Base-by-base conservation (phyloP, 2,329 filamentous ascomycete species). In the Penicillium nordicum region DNA sequence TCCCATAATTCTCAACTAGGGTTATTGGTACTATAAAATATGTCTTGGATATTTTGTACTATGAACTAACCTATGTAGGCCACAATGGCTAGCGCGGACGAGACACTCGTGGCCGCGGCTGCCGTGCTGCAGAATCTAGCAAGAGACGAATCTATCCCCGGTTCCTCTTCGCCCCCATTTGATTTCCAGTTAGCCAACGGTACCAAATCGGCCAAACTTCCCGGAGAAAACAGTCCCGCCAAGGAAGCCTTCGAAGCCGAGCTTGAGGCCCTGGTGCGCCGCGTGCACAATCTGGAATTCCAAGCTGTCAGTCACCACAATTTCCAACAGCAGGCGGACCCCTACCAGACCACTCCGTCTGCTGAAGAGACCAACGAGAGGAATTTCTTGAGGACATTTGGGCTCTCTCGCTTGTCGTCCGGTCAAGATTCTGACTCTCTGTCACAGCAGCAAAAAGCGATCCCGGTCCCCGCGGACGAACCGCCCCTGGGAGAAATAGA, bases 221-320 rank as follows among this genome's bases (percentile, higher is more conserved):
- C 93, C 14, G 94, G 94, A 57, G 82, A 84, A 56, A 83, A 91
- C 57, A 88, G 84, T 43, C 76, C 84, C 36, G 88, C 88, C 63
- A 97, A 97, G 78, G 81, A 84, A 63, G 82, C 82, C 32, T 84
- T 97, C 59, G 92, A 97, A 77, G 81, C 82, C 58, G 93, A 97
- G 77, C 83, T 99, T 56, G 84, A 88, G 49, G 88, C 89, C 54
- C 83, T 97, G 61, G 84, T 88, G 57, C 78, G 86, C 59, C 83
- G 94, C 64, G 85, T 97, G 64, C 88, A 92, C 62, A 85, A 87
- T 63, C 84, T 97, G 65, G 92, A 97, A 79, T 85, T 85, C 65
- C 88, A 88, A 76, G 88, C 89, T 63, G 84, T 83, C 69, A 72
- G 70, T 68, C 66, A 67, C 65, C 68, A 70, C 60, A 62, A 90